These are phyloP conservation scores for Setomelanomma holmii DNA, from an alignment of 2,329 filamentous ascomycete species.

Conservation along the genomic window DNA sequence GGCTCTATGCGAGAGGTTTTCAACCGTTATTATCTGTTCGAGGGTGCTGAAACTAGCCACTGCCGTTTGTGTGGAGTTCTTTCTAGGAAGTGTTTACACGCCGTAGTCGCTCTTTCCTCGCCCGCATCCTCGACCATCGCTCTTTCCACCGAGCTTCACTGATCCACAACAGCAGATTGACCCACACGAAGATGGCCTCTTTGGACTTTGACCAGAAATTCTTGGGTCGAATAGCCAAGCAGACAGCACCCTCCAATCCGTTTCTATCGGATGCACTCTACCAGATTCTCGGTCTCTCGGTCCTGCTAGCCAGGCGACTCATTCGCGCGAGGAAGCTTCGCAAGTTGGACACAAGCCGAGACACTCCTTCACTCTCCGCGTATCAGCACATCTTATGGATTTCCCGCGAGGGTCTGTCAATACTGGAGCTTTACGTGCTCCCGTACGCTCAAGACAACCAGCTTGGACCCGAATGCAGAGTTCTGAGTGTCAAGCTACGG, in stretches of 20 bases:
- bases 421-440: slow-evolving; percentile 85
- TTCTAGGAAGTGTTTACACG: slow-evolving; percentile 1
- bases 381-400: slow-evolving; percentile 96
- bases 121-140: slow-evolving; percentile 1
- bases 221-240: slow-evolving; percentile 84
- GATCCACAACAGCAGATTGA: slow-evolving; percentile 3
- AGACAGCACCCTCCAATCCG: slow-evolving; percentile 78
- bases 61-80: too few relatives aligned
- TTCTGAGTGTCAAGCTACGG: slow-evolving; percentile 87
- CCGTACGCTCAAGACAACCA: slow-evolving; percentile 74
- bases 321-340: slow-evolving; percentile 83
- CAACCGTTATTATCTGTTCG: too few relatives aligned
- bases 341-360: slow-evolving; percentile 77
- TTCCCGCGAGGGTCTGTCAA: slow-evolving; percentile 84
- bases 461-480: slow-evolving; percentile 80
- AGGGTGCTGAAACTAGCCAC: neutral
- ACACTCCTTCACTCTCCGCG: slow-evolving; percentile 80
- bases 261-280: slow-evolving; percentile 83
- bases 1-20: neutral
- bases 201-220: slow-evolving; percentile 98
- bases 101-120: slow-evolving; percentile 1
- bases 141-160: slow-evolving; percentile 7
- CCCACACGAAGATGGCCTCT: slow-evolving; percentile 75
- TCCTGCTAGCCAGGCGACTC: slow-evolving; percentile 84
- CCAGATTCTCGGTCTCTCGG: slow-evolving; percentile 88